Evolutionary conservation across 495 filamentous ascomycete species (phyloP).

Genomic region (Penicillium mononematosum): DNA sequence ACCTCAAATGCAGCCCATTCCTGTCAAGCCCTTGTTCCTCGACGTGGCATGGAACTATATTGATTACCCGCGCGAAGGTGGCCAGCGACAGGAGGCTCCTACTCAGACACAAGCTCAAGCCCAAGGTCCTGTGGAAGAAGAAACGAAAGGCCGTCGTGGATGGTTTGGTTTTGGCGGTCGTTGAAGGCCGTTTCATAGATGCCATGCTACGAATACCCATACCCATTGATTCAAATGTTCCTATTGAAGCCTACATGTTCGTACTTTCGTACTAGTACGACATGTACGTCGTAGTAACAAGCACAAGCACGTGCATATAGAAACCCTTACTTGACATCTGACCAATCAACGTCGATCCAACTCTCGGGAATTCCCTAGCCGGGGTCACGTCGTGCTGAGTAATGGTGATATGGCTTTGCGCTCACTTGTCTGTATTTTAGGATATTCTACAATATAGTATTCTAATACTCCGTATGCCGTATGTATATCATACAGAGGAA

Average conservation of each 20-base stretch:
- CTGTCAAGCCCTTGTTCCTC: constrained; percentile 93
- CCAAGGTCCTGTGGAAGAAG: constrained; percentile 35
- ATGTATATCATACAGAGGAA: no score
- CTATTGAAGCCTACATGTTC: no score
- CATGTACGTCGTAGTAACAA: constrained; percentile 5
- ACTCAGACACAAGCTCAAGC: constrained; percentile 29
- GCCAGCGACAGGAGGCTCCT: constrained; percentile 9
- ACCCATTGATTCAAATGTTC: background rate
- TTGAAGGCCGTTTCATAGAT: constrained; percentile 3
- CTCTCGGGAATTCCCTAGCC: constrained; percentile 16
- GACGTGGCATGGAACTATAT: constrained; percentile 99
- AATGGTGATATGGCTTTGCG: background rate
- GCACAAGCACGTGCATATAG: constrained; percentile 14
- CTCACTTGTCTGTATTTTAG: background rate
- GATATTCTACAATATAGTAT: no score
- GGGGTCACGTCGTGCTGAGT: constrained; percentile 21
- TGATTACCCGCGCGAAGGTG: constrained; percentile 69
- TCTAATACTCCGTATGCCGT: no score
- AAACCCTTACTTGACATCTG: constrained; percentile 4
- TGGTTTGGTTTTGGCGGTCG: constrained; percentile 91
- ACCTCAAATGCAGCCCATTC: constrained; percentile 75
- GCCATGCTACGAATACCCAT: constrained; percentile 5
- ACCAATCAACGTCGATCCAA: constrained; percentile 11
- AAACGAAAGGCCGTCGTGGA: constrained; percentile 67
- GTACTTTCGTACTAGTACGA: background rate